Evolutionary conservation across 768 basidiomycete genomes (phyloP).

Genomic region (Lentinula boryana): DNA sequence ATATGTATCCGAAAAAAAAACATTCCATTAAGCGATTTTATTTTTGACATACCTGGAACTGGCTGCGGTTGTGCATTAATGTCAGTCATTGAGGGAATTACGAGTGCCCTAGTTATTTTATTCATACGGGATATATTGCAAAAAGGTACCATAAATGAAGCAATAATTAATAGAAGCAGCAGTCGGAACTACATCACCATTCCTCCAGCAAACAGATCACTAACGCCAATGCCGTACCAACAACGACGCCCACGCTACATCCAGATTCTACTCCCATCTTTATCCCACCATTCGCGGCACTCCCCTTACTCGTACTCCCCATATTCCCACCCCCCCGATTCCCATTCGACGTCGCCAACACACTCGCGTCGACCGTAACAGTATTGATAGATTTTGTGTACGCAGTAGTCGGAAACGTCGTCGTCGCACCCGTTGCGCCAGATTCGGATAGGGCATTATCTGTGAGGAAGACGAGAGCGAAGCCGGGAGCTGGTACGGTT

Average conservation of each 20-base stretch:
- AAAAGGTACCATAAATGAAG: too few relatives aligned
- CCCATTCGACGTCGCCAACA: slow-evolving; percentile 34
- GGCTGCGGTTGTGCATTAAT: too few relatives aligned
- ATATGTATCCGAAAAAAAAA: too few relatives aligned
- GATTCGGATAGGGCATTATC: slow-evolving; percentile 23
- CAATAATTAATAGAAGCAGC: too few relatives aligned
- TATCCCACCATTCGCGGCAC: background rate
- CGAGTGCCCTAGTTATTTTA: too few relatives aligned
- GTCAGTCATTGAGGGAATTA: too few relatives aligned
- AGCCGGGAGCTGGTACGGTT: slow-evolving; percentile 62
- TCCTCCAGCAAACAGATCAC: background rate
- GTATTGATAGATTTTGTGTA: slow-evolving; percentile 21
- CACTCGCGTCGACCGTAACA: slow-evolving; percentile 26
- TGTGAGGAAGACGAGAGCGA: slow-evolving; percentile 70
- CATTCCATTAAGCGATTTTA: too few relatives aligned
- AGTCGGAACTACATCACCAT: background rate
- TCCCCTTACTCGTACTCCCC: slow-evolving; percentile 20
- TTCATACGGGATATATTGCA: too few relatives aligned
- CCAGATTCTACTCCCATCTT: background rate
- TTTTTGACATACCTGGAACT: too few relatives aligned
- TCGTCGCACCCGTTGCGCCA: slow-evolving; percentile 22
- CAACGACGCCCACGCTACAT: too few relatives aligned
- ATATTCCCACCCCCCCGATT: slow-evolving; percentile 17
- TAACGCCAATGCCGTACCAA: too few relatives aligned
- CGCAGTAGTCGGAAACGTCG: slow-evolving; percentile 51